phyloP scores from a whole-genome alignment of 179 eudicot species.

The Gypsophila paniculata region DNA sequence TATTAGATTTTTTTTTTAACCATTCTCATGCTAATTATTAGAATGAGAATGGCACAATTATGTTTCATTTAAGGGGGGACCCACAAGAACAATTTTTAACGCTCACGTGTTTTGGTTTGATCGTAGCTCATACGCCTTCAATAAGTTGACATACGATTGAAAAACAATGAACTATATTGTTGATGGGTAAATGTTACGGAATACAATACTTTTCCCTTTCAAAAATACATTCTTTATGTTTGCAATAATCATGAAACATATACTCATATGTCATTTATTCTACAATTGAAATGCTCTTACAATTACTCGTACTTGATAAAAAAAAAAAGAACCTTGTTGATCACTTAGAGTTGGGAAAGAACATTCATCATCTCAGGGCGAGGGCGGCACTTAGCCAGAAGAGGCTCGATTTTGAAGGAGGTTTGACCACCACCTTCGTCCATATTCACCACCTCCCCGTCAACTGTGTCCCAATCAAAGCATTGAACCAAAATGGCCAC shows the following conservation, averaged over 20 bases:
- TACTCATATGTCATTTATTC: neutral
- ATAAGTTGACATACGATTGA: too few species aligned
- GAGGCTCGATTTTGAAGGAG: conserved; percentile 18
- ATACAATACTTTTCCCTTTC: too few species aligned
- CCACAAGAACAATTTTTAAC: too few species aligned
- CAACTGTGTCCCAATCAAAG: conserved; percentile 23
- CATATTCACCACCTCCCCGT: conserved; percentile 20
- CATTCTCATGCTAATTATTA: too few species aligned
- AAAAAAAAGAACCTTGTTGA: neutral
- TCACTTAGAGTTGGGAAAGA: conserved; percentile 18
- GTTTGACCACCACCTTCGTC: conserved; percentile 23
- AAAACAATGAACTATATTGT: too few species aligned
- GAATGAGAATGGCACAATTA: too few species aligned
- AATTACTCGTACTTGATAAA: neutral
- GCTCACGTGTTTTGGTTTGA: too few species aligned
- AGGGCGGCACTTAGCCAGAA: conserved; percentile 23
- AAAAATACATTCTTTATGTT: neutral
- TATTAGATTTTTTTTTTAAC: too few species aligned
- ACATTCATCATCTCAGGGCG: conserved; percentile 20
- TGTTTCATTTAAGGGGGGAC: too few species aligned
- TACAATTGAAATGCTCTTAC: neutral
- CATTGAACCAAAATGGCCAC: conserved; percentile 23
- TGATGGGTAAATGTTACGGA: too few species aligned
- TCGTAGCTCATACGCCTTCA: too few species aligned
- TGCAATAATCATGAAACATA: neutral